A percentile compares a stretch with the other conserved stretches of the same genome.
Conservation (phyloP, 2,329 filamentous ascomycete species). For the Colletotrichum higginsianum region DNA sequence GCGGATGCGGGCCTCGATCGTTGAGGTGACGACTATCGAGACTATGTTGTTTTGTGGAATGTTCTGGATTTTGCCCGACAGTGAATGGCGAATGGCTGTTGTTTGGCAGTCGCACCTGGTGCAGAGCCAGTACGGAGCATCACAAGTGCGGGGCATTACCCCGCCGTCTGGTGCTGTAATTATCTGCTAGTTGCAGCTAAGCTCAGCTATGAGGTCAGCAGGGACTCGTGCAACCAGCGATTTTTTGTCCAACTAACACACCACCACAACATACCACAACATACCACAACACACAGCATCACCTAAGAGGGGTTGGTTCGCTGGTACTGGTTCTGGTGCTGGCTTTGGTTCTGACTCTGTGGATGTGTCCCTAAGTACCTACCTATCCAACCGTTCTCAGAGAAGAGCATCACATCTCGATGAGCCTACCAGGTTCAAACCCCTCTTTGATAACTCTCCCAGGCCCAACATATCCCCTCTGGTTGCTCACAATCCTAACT, state of each 20-base stretch:
- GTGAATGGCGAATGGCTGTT: background rate
- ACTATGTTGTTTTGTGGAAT: conserved; percentile 36
- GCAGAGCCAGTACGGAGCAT: conserved; percentile 29
- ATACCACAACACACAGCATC: no score
- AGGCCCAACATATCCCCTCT: conserved; percentile 58
- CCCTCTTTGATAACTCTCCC: conserved; percentile 24
- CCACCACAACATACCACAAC: no score
- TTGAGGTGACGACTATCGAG: background rate
- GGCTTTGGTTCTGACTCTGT: no score
- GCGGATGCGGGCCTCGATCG: conserved; percentile 17
- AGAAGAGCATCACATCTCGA: background rate
- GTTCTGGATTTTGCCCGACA: conserved; percentile 40
- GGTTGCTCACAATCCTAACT: conserved; percentile 60
- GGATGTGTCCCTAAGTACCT: no score
- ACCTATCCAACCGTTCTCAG: no score
- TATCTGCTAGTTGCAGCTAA: background rate
- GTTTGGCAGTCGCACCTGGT: conserved; percentile 12
- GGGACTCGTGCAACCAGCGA: no score
- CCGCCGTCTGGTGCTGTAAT: conserved; percentile 16
- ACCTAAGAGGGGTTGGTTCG: no score
- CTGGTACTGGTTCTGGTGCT: no score
- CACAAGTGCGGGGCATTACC: conserved; percentile 41
- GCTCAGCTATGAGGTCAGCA: conserved; percentile 31
- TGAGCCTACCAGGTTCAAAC: conserved; percentile 9
- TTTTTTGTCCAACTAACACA: background rate